These are phyloP conservation scores for Erysimum pusillum DNA, from an alignment of 441 rosid species.

Conservation along the genomic window DNA sequence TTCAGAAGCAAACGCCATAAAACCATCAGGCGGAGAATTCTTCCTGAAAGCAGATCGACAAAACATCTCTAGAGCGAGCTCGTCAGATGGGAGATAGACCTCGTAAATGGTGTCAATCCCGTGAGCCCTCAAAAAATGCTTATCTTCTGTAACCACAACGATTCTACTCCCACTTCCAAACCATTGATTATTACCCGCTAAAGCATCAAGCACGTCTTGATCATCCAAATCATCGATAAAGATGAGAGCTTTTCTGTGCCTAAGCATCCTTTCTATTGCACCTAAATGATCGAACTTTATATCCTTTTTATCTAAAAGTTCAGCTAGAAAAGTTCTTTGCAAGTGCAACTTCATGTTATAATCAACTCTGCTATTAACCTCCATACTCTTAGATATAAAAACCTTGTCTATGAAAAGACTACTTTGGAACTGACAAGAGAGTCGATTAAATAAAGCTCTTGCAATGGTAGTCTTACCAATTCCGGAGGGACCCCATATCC, in stretches of 20 bases:
- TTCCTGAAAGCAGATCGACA: background rate
- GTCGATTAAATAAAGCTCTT: too few relatives aligned
- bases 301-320: background rate
- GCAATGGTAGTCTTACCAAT: too few relatives aligned
- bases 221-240: background rate
- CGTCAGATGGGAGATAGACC: background rate
- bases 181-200: background rate
- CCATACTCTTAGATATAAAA: too few relatives aligned
- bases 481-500: too few relatives aligned
- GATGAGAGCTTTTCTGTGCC: background rate
- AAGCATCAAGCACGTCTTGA: background rate
- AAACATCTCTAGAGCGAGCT: background rate
- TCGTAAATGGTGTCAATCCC: background rate
- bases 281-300: background rate
- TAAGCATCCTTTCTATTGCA: background rate
- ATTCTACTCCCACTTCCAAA: background rate
- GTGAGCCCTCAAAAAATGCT: background rate
- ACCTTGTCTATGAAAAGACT: too few relatives aligned
- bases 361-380: too few relatives aligned
- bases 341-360: background rate
- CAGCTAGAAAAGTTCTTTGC: background rate
- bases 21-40: background rate
- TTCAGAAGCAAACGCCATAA: too few relatives aligned
- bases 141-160: background rate
- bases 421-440: too few relatives aligned